Percentiles rank a stretch among this genome's conserved stretches.
Conservation (phyloP, 2,329 filamentous ascomycete species). For the Alternaria solani region DNA sequence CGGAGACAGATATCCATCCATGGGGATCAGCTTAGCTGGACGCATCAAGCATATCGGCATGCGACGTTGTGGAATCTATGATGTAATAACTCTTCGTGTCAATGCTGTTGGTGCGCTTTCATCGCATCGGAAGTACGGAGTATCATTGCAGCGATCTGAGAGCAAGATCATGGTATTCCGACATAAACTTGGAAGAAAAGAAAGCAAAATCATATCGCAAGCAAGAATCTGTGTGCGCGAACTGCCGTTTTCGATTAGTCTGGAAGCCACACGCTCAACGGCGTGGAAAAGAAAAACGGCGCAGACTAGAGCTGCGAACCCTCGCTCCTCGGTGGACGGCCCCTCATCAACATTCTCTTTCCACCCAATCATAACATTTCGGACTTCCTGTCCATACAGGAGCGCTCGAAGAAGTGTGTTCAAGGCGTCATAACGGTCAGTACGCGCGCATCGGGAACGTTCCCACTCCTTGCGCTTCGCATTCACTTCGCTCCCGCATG, state of each 20-base stretch:
- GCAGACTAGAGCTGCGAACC: constrained; percentile 30
- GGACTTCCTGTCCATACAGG: constrained; percentile 3
- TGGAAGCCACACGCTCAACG: constrained; percentile 21
- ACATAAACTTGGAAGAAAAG: constrained; percentile 14
- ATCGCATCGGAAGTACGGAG: not conserved
- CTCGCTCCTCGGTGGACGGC: constrained; percentile 26
- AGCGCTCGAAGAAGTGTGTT: not conserved
- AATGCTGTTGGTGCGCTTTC: not conserved
- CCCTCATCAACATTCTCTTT: constrained; percentile 10
- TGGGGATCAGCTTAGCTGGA: not conserved
- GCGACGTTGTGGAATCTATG: not conserved
- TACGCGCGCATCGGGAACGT: not conserved
- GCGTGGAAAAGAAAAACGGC: constrained; percentile 10
- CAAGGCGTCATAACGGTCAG: constrained; percentile 25
- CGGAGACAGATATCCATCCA: not conserved
- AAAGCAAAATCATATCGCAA: not conserved
- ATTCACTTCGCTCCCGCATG: constrained; percentile 5
- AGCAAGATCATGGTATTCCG: not conserved
- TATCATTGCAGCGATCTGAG: constrained; percentile 3
- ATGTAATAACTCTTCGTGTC: not conserved
- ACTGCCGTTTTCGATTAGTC: constrained; percentile 3
- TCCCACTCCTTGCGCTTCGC: not conserved
- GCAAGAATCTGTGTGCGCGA: not conserved
- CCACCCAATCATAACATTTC: constrained; percentile 13
- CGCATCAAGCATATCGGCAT: not conserved